Evolutionary conservation across 805 yeast genomes (phyloP), one percentile per base, ranked within the genome.

Genomic region (Jamesozyma rosinii): DNA sequence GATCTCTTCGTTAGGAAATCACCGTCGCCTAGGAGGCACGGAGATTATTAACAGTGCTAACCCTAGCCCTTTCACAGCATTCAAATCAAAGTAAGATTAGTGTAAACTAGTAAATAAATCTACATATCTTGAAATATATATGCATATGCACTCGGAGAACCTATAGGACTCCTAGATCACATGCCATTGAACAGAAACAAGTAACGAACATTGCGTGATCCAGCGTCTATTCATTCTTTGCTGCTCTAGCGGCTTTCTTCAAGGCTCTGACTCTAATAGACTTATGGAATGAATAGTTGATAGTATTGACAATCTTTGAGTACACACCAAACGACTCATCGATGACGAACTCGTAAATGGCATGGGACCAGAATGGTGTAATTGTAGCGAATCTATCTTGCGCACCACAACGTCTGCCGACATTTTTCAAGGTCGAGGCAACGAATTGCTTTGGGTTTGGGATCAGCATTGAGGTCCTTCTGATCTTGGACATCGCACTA

Each of bases 291-390:
- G 66, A 64, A 54, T 70, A 73, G 67, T 89, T 90, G 57, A 85
- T 60, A 30, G 62, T 55, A 54, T 84, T 83, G 36, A 84, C 95
- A 18, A 82, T 30, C 50, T 70, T 72, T 44, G 90, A 78, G 67
- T 73, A 87, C 35, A 84, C 87, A 22, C 98, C 97, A 39, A 88
- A 80, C 10, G 87, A 75, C 56, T 76, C 75, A 40, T 79, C 89
- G 49, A 89, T 77, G 42, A 70, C 69, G 74, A 84, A 89, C 62
- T 89, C 95, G 81, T 89, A 79, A 41, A 90, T 60, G 2, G 97
- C 97, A 66, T 92, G 98, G 2, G 87, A 65, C 86, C 95, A 88
- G 72, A 72, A 92, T 29, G 98, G 98, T 1, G 97, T 90, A 44
- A 72, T 66, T 2, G 96, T 87, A 29, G 79, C 94, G 54, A 62